Evolutionary conservation across 2,329 filamentous ascomycete species (phyloP).

Genomic region (Bertia moriformis): DNA sequence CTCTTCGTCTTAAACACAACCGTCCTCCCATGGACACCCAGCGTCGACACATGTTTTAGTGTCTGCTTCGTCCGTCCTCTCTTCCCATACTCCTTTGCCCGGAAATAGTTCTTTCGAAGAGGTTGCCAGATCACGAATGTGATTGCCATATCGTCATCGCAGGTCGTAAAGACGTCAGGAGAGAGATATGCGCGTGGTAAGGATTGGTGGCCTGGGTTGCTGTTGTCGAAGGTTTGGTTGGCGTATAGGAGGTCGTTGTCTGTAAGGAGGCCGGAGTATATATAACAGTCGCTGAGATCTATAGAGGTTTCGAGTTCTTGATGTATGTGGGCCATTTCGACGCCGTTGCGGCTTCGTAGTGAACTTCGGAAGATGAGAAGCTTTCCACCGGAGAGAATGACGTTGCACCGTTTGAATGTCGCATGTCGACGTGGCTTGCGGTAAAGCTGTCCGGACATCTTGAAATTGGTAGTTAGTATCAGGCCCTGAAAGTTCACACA

Average conservation of each 20-base stretch:
- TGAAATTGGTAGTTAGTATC: slow-evolving; percentile 3
- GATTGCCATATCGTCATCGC: slow-evolving; percentile 51
- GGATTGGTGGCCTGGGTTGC: slow-evolving; percentile 41
- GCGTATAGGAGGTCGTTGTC: slow-evolving; percentile 48
- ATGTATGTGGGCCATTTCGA: slow-evolving; percentile 41
- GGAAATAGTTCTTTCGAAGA: slow-evolving; percentile 38
- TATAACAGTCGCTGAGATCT: slow-evolving; percentile 46
- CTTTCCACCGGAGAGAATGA: slow-evolving; percentile 43
- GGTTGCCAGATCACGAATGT: slow-evolving; percentile 55
- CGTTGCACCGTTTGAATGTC: slow-evolving; percentile 44
- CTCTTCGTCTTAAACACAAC: slow-evolving; percentile 53
- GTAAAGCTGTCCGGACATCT: slow-evolving; percentile 46
- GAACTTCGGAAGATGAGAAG: slow-evolving; percentile 48
- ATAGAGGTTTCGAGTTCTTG: slow-evolving; percentile 43
- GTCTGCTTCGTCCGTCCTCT: slow-evolving; percentile 24
- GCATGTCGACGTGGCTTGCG: slow-evolving; percentile 47
- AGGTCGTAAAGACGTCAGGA: slow-evolving; percentile 43
- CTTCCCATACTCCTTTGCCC: slow-evolving; percentile 19
- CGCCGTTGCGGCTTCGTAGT: slow-evolving; percentile 35
- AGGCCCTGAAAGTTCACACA: not conserved
- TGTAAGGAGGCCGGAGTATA: slow-evolving; percentile 49
- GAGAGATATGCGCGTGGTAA: slow-evolving; percentile 40
- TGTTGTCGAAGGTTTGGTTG: slow-evolving; percentile 49
- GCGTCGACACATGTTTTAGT: slow-evolving; percentile 40
- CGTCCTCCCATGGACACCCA: slow-evolving; percentile 44